Evolutionary conservation across 352 stramenopile species (phyloP), one percentile per base, ranked within the genome.

Genomic region (Aphanomyces cochlioides): DNA sequence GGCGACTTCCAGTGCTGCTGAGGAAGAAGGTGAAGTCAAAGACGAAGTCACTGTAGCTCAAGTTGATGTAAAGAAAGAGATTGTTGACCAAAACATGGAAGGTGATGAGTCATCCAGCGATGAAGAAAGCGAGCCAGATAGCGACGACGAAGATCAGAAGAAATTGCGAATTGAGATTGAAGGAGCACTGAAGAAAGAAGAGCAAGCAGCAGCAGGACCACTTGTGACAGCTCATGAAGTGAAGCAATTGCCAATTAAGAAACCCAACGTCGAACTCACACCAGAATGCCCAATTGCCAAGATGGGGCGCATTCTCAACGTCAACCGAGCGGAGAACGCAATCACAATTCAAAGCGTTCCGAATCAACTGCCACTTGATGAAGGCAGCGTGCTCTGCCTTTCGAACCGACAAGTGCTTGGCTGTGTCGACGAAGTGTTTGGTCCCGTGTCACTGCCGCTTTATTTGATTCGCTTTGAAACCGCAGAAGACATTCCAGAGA

Each of bases 361-460:
- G 19, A 59, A 76, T 38, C 80, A 81, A 57, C 67, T 66, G 15
- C 82, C 83, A 0, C 72, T 95, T 48, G 83, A 93, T 56, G 87
- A 95, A 78, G 87, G 83, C 58, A 93, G 84, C 39, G 84, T 95
- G 57, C 67, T 95, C 60, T 95, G 87, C 73, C 78, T 95, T 4
- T 78, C 88, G 59, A 81, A 93, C 63, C 85, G 84, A 45, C 87
- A 81, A 0, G 81, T 95, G 40, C 61, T 95, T 15, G 87, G 87
- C 13, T 93, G 85, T 53, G 80, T 95, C 17, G 85, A 95, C 67
- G 87, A 95, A 69, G 73, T 95, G 1, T 95, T 95, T 73, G 87
- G 87, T 5, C 87, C 85, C 3, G 84, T 95, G 59, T 70, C 90
- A 39, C 89, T 92, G 85, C 87, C 87, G 7, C 89, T 95, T 81